Percentiles rank a stretch among this genome's conserved stretches.
These are phyloP conservation scores for Larix kaempferi DNA, from an alignment of 75 land plant genomes.

Conservation along the genomic window DNA sequence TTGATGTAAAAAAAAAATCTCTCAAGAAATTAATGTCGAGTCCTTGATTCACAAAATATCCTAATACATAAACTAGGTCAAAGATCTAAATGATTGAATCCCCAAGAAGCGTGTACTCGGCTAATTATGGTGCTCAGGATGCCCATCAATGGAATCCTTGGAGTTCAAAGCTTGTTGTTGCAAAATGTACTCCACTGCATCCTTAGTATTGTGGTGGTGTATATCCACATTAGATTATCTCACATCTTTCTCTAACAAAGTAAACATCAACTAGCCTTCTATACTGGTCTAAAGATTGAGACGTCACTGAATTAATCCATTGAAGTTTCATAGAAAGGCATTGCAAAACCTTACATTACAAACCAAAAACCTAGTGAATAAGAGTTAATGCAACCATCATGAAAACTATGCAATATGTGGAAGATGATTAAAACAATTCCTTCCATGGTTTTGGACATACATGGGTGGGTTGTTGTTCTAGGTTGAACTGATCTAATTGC, in stretches of 20 bases:
- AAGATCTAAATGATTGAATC: constrained; percentile 7
- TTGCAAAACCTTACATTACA: too few relatives aligned
- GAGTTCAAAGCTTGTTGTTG: neutral
- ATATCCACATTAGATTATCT: neutral
- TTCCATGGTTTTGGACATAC: too few relatives aligned
- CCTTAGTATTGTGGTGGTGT: neutral
- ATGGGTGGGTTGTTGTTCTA: too few relatives aligned
- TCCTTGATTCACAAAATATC: constrained; percentile 7
- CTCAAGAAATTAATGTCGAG: too few relatives aligned
- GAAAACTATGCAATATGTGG: too few relatives aligned
- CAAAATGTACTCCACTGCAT: constrained; percentile 1
- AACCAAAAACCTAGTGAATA: too few relatives aligned
- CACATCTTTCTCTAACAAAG: neutral
- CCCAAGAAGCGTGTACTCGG: neutral
- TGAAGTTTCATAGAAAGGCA: too few relatives aligned
- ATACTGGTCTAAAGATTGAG: constrained; percentile 4
- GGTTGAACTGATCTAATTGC: too few relatives aligned
- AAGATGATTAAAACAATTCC: too few relatives aligned
- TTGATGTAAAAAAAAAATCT: too few relatives aligned
- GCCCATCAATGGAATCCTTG: neutral
- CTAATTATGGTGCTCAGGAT: neutral
- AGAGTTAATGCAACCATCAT: too few relatives aligned
- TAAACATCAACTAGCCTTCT: neutral
- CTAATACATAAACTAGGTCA: constrained; percentile 4
- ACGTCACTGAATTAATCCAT: too few relatives aligned